Base-by-base conservation (phyloP, 306 rosid species). In the Senna siamea region DNA sequence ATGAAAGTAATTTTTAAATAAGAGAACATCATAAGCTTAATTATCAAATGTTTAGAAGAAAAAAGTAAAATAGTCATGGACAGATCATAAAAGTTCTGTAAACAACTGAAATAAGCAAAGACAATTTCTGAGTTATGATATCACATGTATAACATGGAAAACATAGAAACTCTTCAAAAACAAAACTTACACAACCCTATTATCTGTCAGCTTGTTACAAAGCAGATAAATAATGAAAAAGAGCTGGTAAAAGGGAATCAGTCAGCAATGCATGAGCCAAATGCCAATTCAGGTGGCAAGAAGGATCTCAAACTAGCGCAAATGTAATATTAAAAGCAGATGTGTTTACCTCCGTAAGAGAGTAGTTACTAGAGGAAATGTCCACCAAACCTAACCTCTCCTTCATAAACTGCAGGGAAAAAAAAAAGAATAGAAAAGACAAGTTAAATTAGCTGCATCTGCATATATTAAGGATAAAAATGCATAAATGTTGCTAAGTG, bases 351-450 rank as follows among this genome's bases (percentile, higher is more conserved):
- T 91, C 92, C 7, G 7, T 14, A 34, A 57, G 62, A 18, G 65
- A 53, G 48, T 89, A 91, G 15, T 89, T 74, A 66, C 85, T 41
- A 41, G 97, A 70, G 23, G 80, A 83, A 74, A 85, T 37, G 19
- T 77, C 88, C 78, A 75, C 69, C 70, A 90, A 67, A 67, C 63
- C 81, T 17, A 73, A 68, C 32, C 82, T 74, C 41, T 83, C 92
- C 82, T 19, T 75, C 81, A 70, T 61, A 54, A 82, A 69, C 92
- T 86, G 90, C 13, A 4, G 37, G 17, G 5, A 22, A 61, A 19
- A 61, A 37, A 14, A 28, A 2, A 58, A 62, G 58, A 77, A 26
- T 1, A 7, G 47, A 46, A 69, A 51, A 60, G 34, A 37, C 59
- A 58, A 66, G 74, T 68, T 61, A 54, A 44, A 26, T 26, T 17